phyloP scores from a whole-genome alignment of 1,284 basidiomycete species.

The Tilletia walkeri region DNA sequence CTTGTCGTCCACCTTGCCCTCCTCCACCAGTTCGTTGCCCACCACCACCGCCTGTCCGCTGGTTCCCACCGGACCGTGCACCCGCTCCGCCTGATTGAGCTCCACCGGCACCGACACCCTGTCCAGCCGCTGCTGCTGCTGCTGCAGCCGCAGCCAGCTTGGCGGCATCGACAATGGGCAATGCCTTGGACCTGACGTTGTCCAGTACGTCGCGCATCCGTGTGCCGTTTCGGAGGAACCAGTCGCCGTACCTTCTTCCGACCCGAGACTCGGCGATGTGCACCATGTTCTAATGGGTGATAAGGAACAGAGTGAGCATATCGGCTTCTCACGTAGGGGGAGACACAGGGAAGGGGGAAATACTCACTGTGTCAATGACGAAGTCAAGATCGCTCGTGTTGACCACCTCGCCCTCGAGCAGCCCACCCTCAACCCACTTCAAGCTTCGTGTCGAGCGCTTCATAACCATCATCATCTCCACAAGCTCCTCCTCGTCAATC shows the following conservation, averaged over 20 bases:
- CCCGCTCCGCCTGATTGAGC: neutral
- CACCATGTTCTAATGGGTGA: slow-evolving; percentile 73
- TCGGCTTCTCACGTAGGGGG: neutral
- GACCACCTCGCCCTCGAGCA: slow-evolving; percentile 82
- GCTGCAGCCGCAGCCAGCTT: slow-evolving; percentile 15
- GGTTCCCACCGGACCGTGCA: neutral
- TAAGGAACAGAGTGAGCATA: neutral
- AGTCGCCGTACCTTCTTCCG: slow-evolving; percentile 86
- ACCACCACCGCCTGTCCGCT: neutral
- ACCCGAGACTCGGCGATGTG: slow-evolving; percentile 91
- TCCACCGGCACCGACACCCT: neutral
- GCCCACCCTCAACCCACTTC: slow-evolving; percentile 66
- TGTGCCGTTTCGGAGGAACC: slow-evolving; percentile 74
- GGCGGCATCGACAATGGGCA: slow-evolving; percentile 34
- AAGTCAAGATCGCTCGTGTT: slow-evolving; percentile 92
- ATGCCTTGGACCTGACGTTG: slow-evolving; percentile 41
- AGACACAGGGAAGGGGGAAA: neutral
- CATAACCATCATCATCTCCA: slow-evolving; percentile 95
- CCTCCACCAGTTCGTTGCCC: neutral
- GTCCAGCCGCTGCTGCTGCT: slow-evolving; percentile 12
- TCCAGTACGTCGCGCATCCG: slow-evolving; percentile 45
- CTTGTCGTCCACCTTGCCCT: neutral
- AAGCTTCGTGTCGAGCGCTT: slow-evolving; percentile 69
- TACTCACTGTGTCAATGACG: slow-evolving; percentile 79
- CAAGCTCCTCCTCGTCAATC: slow-evolving; percentile 85